Conservation (phyloP, 2,329 filamentous ascomycete species). For the Sporothrix pallida region DNA sequence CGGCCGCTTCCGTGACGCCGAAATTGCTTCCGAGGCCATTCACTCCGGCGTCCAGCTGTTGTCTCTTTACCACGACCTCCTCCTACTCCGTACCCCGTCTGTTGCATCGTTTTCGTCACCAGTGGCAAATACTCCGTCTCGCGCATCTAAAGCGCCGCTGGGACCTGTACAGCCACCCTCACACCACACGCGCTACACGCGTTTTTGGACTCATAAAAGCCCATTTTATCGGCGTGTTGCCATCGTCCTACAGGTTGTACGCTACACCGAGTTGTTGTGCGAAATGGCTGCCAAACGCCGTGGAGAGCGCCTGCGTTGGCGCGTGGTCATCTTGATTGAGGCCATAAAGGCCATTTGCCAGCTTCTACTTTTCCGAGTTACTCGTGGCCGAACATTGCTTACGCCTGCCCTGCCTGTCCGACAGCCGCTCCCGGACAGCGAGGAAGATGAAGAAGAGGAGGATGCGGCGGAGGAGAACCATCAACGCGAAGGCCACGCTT, state of each 20-base stretch:
- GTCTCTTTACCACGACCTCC: conserved; percentile 88
- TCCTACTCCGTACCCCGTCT: conserved; percentile 64
- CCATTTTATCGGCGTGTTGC: conserved; percentile 81
- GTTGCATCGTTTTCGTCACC: neutral
- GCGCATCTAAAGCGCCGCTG: conserved; percentile 47
- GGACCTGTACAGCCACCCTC: conserved; percentile 33
- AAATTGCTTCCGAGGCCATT: conserved; percentile 90
- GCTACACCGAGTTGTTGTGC: conserved; percentile 94
- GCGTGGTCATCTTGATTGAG: conserved; percentile 84
- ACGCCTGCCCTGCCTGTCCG: conserved; percentile 85
- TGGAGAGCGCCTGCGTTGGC: conserved; percentile 82
- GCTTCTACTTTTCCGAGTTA: conserved; percentile 79
- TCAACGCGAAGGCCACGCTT: conserved; percentile 26
- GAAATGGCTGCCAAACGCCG: conserved; percentile 94
- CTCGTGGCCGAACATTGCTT: conserved; percentile 80
- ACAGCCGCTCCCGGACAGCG: conserved; percentile 72
- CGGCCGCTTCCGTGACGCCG: conserved; percentile 87
- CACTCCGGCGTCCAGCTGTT: conserved; percentile 89
- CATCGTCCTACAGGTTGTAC: conserved; percentile 82
- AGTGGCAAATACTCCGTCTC: conserved; percentile 48
- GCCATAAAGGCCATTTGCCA: conserved; percentile 84
- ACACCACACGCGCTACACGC: conserved; percentile 68
- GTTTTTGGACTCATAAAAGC: conserved; percentile 67
- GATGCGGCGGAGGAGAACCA: conserved; percentile 54
- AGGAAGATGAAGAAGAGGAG: conserved; percentile 56